Conservation (phyloP, 2,329 filamentous ascomycete genomes). For the Myrmaecium sp. region DNA sequence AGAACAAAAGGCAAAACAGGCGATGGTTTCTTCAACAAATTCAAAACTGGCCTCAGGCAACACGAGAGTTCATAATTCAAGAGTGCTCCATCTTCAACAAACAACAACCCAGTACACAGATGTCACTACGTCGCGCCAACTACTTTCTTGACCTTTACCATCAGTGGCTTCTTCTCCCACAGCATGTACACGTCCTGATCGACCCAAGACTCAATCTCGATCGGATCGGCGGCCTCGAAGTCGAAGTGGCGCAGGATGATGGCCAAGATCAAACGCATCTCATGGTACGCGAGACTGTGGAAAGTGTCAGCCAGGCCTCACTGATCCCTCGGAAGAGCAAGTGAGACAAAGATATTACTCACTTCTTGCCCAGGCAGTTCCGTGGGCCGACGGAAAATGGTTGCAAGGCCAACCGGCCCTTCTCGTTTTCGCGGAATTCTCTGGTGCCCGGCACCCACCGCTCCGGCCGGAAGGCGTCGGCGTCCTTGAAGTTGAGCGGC, state of each 20-base stretch:
- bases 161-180: slow-evolving; percentile 20
- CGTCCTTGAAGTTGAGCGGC: slow-evolving; percentile 16
- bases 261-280: slow-evolving; percentile 25
- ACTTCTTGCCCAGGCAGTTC: slow-evolving; percentile 22
- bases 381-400: slow-evolving; percentile 28
- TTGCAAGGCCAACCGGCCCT: slow-evolving; percentile 20
- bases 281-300: slow-evolving; percentile 20
- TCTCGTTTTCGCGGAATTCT: slow-evolving; percentile 9
- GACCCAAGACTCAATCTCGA: no score
- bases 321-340: background rate
- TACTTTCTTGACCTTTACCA: slow-evolving; percentile 16
- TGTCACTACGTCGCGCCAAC: no score
- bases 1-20: no score
- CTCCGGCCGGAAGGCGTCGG: slow-evolving; percentile 22
- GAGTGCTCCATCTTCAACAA: no score
- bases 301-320: background rate
- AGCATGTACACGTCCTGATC: slow-evolving; percentile 18
- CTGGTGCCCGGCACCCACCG: slow-evolving; percentile 19
- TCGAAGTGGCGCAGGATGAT: slow-evolving; percentile 23
- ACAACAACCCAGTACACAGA: no score
- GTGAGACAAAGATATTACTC: slow-evolving; percentile 5
- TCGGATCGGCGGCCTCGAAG: slow-evolving; percentile 17
- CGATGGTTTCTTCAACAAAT: no score
- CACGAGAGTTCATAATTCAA: no score
- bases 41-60: no score